Evolutionary conservation across 768 basidiomycete species (phyloP).

Genomic region (Leucosporidium yakuticum): DNA sequence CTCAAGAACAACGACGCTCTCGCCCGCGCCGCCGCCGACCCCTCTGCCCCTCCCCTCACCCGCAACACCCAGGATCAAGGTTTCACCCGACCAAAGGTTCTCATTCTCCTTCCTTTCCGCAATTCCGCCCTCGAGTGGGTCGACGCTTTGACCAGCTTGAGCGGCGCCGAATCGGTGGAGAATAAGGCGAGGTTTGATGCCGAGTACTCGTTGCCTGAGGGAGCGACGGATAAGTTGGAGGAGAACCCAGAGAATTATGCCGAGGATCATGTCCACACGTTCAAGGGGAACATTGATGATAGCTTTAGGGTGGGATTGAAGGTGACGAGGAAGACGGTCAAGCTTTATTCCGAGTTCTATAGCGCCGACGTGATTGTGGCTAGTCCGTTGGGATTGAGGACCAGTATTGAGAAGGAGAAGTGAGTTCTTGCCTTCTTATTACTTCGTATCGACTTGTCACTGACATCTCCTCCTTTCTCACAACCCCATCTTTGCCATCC

Average conservation of each 20-base stretch:
- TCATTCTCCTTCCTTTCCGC: slow-evolving; percentile 88
- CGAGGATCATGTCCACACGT: slow-evolving; percentile 81
- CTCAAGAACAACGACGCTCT: slow-evolving; percentile 92
- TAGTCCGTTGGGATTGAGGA: slow-evolving; percentile 82
- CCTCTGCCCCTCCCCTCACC: slow-evolving; percentile 57
- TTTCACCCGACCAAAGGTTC: slow-evolving; percentile 89
- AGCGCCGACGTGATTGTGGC: slow-evolving; percentile 85
- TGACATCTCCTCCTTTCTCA: neutral
- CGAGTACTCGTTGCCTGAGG: slow-evolving; percentile 77
- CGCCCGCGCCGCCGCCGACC: slow-evolving; percentile 60
- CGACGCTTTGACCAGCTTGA: slow-evolving; percentile 62
- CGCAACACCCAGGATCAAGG: slow-evolving; percentile 79
- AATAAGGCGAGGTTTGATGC: slow-evolving; percentile 72
- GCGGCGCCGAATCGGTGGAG: slow-evolving; percentile 47
- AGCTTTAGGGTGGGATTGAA: slow-evolving; percentile 89
- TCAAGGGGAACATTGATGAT: slow-evolving; percentile 96
- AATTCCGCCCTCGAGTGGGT: slow-evolving; percentile 80
- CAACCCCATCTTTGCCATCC: too few relatives aligned
- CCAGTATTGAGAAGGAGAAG: slow-evolving; percentile 93
- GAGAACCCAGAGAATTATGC: slow-evolving; percentile 69
- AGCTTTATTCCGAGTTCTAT: slow-evolving; percentile 86
- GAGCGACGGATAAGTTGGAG: slow-evolving; percentile 67
- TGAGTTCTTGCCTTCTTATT: slow-evolving; percentile 45
- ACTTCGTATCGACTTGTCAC: neutral
- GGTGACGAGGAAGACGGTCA: slow-evolving; percentile 83